Evolutionary conservation across 2,329 filamentous ascomycete species (phyloP).

Genomic region (Penicillium corylophilum): DNA sequence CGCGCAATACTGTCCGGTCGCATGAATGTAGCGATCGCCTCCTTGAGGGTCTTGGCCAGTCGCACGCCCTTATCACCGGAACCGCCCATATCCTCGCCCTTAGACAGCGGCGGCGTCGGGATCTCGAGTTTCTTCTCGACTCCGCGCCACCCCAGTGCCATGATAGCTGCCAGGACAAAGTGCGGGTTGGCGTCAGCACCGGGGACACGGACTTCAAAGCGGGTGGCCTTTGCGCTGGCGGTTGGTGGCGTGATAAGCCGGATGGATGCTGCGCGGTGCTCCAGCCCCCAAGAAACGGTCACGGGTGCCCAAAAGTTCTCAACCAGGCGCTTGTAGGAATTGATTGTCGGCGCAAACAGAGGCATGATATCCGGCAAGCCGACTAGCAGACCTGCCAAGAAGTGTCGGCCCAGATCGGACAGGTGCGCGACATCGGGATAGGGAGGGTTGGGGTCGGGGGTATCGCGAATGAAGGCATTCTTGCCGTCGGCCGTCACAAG

Average conservation of each 20-base stretch:
- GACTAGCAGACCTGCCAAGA: slow-evolving; percentile 84
- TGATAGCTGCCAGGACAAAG: slow-evolving; percentile 79
- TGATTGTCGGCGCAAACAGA: slow-evolving; percentile 87
- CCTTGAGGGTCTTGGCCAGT: slow-evolving; percentile 79
- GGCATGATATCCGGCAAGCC: slow-evolving; percentile 96
- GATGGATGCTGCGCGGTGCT: slow-evolving; percentile 90
- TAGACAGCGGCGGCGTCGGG: slow-evolving; percentile 75
- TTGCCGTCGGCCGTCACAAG: slow-evolving; percentile 75
- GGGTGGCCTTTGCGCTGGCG: slow-evolving; percentile 76
- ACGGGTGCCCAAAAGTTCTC: slow-evolving; percentile 99
- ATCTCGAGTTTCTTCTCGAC: slow-evolving; percentile 90
- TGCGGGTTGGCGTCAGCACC: slow-evolving; percentile 94
- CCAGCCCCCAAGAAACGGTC: slow-evolving; percentile 93
- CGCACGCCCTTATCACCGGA: slow-evolving; percentile 68
- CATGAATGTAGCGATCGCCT: slow-evolving; percentile 78
- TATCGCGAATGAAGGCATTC: slow-evolving; percentile 77
- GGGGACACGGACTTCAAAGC: slow-evolving; percentile 88
- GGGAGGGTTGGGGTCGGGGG: slow-evolving; percentile 66
- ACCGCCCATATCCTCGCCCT: slow-evolving; percentile 78
- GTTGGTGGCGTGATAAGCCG: slow-evolving; percentile 87
- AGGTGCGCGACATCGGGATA: slow-evolving; percentile 76
- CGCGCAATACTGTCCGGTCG: slow-evolving; percentile 79
- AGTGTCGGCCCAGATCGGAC: slow-evolving; percentile 86
- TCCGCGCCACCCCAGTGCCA: slow-evolving; percentile 86
- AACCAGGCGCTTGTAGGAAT: slow-evolving; percentile 96